Conservation (phyloP, 2,329 filamentous ascomycete species). For the Apiospora rasikravindrae region DNA sequence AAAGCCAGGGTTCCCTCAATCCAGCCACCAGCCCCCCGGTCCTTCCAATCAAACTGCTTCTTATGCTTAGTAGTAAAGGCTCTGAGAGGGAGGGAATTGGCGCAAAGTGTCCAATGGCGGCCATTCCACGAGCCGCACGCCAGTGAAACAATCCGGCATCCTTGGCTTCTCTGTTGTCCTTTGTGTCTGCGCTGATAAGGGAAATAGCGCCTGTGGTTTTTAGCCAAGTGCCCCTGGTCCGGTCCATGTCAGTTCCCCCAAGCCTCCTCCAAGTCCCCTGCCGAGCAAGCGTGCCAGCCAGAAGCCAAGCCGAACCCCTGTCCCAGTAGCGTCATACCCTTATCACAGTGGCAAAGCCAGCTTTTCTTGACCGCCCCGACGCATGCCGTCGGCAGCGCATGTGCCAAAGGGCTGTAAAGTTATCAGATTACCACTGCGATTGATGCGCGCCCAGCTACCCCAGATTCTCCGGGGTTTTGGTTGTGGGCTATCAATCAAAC, state of each 20-base stretch:
- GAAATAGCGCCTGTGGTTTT: slow-evolving; percentile 5
- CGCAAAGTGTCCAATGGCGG: slow-evolving; percentile 13
- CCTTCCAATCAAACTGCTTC: neutral
- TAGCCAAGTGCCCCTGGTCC: neutral
- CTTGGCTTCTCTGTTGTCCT: neutral
- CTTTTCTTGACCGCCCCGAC: neutral
- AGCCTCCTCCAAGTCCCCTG: neutral
- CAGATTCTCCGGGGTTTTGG: slow-evolving; percentile 6
- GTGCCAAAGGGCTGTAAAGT: neutral
- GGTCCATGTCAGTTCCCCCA: neutral
- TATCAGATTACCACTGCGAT: slow-evolving; percentile 13
- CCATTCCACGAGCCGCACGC: neutral
- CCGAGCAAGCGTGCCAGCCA: neutral
- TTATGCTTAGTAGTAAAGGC: neutral
- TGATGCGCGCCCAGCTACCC: slow-evolving; percentile 13
- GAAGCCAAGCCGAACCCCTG: neutral
- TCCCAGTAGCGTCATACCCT: slow-evolving; percentile 9
- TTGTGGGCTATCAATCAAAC: neutral
- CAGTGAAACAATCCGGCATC: neutral
- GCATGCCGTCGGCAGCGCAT: neutral
- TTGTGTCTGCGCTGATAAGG: neutral
- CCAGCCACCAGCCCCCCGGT: neutral
- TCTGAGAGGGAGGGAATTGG: neutral
- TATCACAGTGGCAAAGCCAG: slow-evolving; percentile 1
- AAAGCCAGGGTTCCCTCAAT: neutral